Percentiles rank a stretch among this genome's conserved stretches.
Evolutionary conservation across 208 protist genomes (phyloP).

Genomic region (Acanthamoeba triangularis): DNA sequence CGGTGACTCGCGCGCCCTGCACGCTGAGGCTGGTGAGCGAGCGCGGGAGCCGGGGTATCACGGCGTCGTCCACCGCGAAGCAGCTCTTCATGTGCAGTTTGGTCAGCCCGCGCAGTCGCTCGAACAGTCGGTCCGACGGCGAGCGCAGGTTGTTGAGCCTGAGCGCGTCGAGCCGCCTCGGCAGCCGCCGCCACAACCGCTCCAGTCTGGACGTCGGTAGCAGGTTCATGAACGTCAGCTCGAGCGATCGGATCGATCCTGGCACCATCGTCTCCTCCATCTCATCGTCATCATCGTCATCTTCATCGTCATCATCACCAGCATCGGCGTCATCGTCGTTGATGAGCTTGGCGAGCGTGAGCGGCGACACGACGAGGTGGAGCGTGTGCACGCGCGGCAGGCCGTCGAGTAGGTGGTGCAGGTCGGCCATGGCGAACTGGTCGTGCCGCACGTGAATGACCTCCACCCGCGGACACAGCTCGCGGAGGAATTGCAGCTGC

Average conservation of each 20-base stretch:
- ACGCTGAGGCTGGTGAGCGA: slow-evolving; percentile 12
- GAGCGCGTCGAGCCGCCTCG: not conserved
- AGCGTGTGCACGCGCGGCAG: not conserved
- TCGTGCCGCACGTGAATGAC: not conserved
- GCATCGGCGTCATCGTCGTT: not conserved
- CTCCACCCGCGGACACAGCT: slow-evolving; percentile 3
- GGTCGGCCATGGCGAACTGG: not conserved
- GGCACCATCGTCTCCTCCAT: not conserved
- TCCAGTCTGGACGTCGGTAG: not conserved
- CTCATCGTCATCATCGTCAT: not conserved
- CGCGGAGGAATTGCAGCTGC: slow-evolving; percentile 21
- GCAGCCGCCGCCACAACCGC: slow-evolving; percentile 4
- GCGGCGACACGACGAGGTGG: not conserved
- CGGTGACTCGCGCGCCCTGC: not conserved
- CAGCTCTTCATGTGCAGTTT: slow-evolving; percentile 36
- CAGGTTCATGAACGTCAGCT: slow-evolving; percentile 30
- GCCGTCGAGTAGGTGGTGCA: not conserved
- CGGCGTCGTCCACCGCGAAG: not conserved
- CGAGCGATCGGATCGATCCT: not conserved
- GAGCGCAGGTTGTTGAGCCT: not conserved
- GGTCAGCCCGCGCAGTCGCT: not conserved
- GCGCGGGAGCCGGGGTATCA: not conserved
- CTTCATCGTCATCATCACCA: not conserved
- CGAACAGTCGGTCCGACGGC: not conserved
- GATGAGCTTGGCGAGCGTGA: not conserved